phyloP scores from a whole-genome alignment of 345 rosid genomes.

The Gossypium anomalum region DNA sequence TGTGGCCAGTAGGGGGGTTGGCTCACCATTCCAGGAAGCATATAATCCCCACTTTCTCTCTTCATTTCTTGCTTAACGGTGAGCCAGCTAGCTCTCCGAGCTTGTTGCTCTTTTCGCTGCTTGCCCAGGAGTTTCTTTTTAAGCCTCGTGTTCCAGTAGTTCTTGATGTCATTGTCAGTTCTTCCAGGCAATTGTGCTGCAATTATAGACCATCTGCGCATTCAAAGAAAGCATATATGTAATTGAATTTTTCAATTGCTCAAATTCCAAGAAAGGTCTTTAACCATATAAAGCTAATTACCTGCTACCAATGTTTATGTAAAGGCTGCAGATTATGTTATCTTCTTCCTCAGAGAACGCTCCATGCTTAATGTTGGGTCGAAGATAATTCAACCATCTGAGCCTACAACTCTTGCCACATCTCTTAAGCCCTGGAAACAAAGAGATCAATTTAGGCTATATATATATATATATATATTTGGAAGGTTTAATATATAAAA shows the following conservation, averaged over 20 bases:
- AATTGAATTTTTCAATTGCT: conserved; percentile 7
- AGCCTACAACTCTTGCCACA: conserved; percentile 59
- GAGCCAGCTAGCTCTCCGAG: conserved; percentile 22
- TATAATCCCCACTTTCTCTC: conserved; percentile 27
- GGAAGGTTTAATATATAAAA: not conserved
- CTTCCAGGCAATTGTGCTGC: conserved; percentile 82
- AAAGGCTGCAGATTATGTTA: conserved; percentile 50
- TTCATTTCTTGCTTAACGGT: conserved; percentile 46
- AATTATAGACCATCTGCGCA: conserved; percentile 71
- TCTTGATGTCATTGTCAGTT: conserved; percentile 77
- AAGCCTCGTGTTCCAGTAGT: conserved; percentile 79
- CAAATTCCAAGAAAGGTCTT: not conserved
- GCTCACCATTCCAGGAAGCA: conserved; percentile 18
- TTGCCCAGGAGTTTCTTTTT: conserved; percentile 72
- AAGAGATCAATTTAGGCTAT: not conserved
- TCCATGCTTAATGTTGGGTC: conserved; percentile 56
- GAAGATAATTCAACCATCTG: conserved; percentile 55
- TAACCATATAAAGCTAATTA: not conserved
- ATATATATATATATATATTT: not conserved
- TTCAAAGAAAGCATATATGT: not conserved
- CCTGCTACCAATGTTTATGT: conserved; percentile 55
- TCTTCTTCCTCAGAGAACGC: conserved; percentile 63
- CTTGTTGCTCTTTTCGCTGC: conserved; percentile 51
- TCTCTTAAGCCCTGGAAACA: conserved; percentile 44
- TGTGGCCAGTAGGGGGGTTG: conserved; percentile 37